Evolutionary conservation across 495 filamentous ascomycete genomes (phyloP), one percentile per base, ranked within the genome.

Genomic region (Xylaria curta): DNA sequence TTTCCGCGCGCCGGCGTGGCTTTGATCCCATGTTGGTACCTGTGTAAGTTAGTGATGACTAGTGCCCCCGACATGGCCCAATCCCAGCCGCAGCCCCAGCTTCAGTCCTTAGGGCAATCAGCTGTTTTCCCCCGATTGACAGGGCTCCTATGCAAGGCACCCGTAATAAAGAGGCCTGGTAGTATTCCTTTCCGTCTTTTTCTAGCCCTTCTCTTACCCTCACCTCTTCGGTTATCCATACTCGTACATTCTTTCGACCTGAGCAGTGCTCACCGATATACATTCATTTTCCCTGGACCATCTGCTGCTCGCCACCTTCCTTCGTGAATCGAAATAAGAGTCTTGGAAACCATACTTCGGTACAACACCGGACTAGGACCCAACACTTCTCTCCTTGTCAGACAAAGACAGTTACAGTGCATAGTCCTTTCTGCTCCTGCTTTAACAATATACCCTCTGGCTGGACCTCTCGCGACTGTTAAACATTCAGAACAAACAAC

Each of bases 211-310:
- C 66, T 74, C 72, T 58, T 73, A 53, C 72, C 59, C 56, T 68
- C 73, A 72, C 70, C 74, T 68, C 65, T 61, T 74, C 72, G 69
- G 65, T 72, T 72, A 72, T 66, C 74, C 54, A 76, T 76, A 62
- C 65, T 74, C 74, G 64, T 76, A 71, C 82, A 78, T 81, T 82
- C 79, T 67, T 79, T 84, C 79, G 73, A 77, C 65, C 62, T 71
- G 76, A 80, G 75, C 79, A 76, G 76, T 72, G 81, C 82, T 82
- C 81, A 76, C 76, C 46, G 73, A 72, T 75, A 76, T 78, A 76
- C 80, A 79, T 80, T 80, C 80, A 70, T 81, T 71, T 66, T 46
- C 79, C 68, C 31, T 66, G 46, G n/a, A 61, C 74, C 58, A 72
- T 73, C 60, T 75, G 68, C 72, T 76, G 69, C 76, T 73, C 65